Evolutionary conservation across 1,284 basidiomycete species (phyloP), one percentile per base, ranked within the genome.

Genomic region (Volvariella volvacea): DNA sequence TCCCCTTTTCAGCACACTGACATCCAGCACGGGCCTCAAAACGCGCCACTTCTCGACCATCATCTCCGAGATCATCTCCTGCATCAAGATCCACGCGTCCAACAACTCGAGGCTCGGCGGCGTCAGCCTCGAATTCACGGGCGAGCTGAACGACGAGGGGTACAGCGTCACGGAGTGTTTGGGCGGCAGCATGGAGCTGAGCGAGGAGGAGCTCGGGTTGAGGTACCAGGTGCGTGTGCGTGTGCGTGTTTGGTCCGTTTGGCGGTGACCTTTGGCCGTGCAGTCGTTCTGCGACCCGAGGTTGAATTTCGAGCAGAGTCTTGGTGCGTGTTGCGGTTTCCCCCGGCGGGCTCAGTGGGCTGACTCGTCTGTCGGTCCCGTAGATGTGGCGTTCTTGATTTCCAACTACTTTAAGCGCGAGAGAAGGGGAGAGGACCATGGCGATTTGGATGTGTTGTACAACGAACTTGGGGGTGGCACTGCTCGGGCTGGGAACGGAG

Each of bases 101-200:
- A 76, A 76, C 51, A 69, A 70, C 14, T 92, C 90, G 3, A 77
- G 83, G 30, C 73, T 98, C 1, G 87, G 86, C n/a, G 95, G 95
- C n/a, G 88, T 97, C 16, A 93, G 92, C 60, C 80, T 99, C 34
- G 95, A 99, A 66, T 86, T 99, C 59, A 99, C 95, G 0, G 95
- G 94, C 14, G 95, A 99, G 62, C 71, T 96, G 43, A 92, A 91
- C 51, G 88, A 91, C 7, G 84, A 94, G 45, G 94, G 94, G 1
- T 93, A 87, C 64, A 92, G 88, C 51, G 95, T 99, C 9, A 90
- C 88, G 0, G 88, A 90, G 57, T 89, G 85, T 58, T 64, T 88
- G 4, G 86, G 85, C 14, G 87, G 87, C 6, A 89, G 85, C 55
- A 90, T 89, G 87, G 81, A 85, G 56, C 66, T 90, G 31, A 71